These are phyloP conservation scores for Podaxis sp. DNA, from an alignment of 768 basidiomycete genomes.

Conservation along the genomic window DNA sequence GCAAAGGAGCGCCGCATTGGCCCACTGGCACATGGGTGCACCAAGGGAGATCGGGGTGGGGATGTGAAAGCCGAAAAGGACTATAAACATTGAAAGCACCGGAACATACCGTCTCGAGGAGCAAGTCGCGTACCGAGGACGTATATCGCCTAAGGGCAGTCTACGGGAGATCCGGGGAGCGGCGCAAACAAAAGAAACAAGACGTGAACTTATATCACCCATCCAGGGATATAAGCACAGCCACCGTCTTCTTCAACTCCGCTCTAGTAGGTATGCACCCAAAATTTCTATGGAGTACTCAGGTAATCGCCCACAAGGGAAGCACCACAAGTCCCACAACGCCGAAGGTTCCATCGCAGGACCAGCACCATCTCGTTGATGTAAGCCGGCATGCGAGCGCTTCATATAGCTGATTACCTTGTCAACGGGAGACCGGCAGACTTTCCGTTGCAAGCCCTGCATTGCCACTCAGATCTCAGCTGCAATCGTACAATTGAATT, in stretches of 20 bases:
- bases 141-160: not conserved
- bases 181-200: not conserved
- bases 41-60: not conserved
- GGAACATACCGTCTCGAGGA: not conserved
- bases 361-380: not conserved
- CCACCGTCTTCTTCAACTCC: not conserved
- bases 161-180: not conserved
- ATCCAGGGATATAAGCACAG: constrained; percentile 1
- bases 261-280: not conserved
- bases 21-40: not conserved
- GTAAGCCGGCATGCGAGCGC: not conserved
- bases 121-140: not conserved
- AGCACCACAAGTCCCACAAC: constrained; percentile 3
- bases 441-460: not conserved
- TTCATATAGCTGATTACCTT: not conserved
- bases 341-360: not conserved
- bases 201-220: not conserved
- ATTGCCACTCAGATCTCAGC: not conserved
- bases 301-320: not conserved
- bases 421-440: constrained; percentile 5
- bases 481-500: not conserved
- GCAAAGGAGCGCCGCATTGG: no score
- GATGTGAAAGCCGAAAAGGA: not conserved
- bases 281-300: not conserved
- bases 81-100: not conserved